A percentile compares a stretch with the other conserved stretches of the same genome.
These are phyloP conservation scores for Malassezia japonica DNA, from an alignment of 1,284 basidiomycete genomes.

Conservation along the genomic window DNA sequence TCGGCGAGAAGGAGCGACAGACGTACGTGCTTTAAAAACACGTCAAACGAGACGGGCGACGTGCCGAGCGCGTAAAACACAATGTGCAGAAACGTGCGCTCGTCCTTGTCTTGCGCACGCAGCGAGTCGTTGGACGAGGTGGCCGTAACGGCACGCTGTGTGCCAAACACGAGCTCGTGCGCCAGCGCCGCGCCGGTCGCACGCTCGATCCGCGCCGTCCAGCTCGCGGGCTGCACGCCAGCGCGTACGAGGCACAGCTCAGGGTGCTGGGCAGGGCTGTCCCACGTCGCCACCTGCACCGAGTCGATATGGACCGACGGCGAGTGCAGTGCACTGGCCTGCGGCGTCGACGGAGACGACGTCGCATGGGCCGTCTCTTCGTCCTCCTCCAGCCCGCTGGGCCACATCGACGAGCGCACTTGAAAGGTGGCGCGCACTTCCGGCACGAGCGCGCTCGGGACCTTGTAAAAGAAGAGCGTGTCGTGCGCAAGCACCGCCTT, in stretches of 20 bases:
- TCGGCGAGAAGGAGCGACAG: background rate
- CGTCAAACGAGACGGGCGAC: slow-evolving; percentile 3
- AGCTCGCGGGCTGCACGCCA: slow-evolving; percentile 20
- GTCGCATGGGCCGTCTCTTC: background rate
- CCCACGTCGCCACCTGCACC: slow-evolving; percentile 16
- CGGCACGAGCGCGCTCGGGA: slow-evolving; percentile 30
- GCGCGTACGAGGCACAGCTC: slow-evolving; percentile 25
- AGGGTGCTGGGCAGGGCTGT: slow-evolving; percentile 23
- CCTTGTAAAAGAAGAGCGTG: slow-evolving; percentile 43
- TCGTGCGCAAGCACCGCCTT: slow-evolving; percentile 36
- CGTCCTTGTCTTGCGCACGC: background rate
- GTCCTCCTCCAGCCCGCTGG: background rate
- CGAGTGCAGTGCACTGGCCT: background rate
- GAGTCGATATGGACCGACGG: background rate
- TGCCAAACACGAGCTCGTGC: slow-evolving; percentile 40
- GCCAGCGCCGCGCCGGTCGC: slow-evolving; percentile 33
- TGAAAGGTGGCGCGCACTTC: slow-evolving; percentile 26
- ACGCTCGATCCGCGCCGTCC: slow-evolving; percentile 30
- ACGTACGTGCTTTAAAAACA: slow-evolving; percentile 5
- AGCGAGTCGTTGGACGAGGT: background rate
- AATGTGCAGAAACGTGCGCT: slow-evolving; percentile 14
- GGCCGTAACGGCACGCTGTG: slow-evolving; percentile 17
- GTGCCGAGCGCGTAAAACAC: slow-evolving; percentile 13
- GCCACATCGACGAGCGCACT: slow-evolving; percentile 9
- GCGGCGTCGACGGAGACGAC: background rate